A percentile compares a stretch with the other conserved stretches of the same genome.
These are phyloP conservation scores for Calonectria ilicicola DNA, from an alignment of 2,329 filamentous ascomycete species.

Conservation along the genomic window DNA sequence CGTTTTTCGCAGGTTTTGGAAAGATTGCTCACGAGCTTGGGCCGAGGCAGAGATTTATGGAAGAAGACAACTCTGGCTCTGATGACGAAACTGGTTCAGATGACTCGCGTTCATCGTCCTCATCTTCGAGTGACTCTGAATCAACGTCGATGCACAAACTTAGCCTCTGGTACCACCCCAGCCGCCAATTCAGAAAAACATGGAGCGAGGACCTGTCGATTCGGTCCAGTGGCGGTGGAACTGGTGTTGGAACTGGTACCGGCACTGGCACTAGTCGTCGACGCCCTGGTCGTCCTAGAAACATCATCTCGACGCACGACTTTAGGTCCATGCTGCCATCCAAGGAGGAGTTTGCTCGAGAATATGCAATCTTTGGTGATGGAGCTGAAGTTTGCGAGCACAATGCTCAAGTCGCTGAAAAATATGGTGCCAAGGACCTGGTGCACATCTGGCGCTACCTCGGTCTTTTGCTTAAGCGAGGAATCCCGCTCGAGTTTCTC, in stretches of 20 bases:
- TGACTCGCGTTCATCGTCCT: slow-evolving; percentile 60
- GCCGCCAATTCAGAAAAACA: slow-evolving; percentile 63
- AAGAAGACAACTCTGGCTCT: slow-evolving; percentile 63
- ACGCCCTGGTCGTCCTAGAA: slow-evolving; percentile 66
- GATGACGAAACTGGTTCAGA: slow-evolving; percentile 65
- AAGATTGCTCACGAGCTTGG: slow-evolving; percentile 64
- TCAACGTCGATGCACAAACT: slow-evolving; percentile 72
- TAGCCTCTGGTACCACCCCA: slow-evolving; percentile 67
- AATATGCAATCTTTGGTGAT: slow-evolving; percentile 87
- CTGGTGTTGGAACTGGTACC: slow-evolving; percentile 60
- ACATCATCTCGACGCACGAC: slow-evolving; percentile 80
- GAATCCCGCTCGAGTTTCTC: slow-evolving; percentile 77
- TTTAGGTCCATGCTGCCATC: slow-evolving; percentile 80
- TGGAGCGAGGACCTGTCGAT: slow-evolving; percentile 69
- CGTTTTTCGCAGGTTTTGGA: slow-evolving; percentile 69
- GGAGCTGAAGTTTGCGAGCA: slow-evolving; percentile 84
- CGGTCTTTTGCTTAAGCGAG: slow-evolving; percentile 80
- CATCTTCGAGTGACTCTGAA: slow-evolving; percentile 70
- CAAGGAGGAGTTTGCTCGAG: slow-evolving; percentile 79
- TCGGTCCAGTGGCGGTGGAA: slow-evolving; percentile 72
- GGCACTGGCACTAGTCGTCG: slow-evolving; percentile 65
- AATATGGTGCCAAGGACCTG: slow-evolving; percentile 76
- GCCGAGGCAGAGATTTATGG: slow-evolving; percentile 58
- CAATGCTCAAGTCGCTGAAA: slow-evolving; percentile 83
- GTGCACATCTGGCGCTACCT: slow-evolving; percentile 88